Evolutionary conservation across 805 yeast genomes (phyloP).

Genomic region (Wickerhamiella lipophila): DNA sequence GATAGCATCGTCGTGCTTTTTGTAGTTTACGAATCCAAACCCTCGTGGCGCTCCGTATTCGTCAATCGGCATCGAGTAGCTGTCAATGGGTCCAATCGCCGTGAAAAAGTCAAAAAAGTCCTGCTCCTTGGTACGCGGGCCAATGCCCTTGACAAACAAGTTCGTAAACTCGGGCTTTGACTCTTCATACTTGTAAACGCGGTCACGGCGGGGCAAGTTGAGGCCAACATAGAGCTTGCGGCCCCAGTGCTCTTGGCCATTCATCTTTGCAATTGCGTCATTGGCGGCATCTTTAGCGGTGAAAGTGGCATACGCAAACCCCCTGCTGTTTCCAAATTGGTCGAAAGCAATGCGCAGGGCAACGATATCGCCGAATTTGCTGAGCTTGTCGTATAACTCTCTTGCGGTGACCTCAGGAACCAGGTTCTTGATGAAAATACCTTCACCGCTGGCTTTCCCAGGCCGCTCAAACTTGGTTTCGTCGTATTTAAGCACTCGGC

Average conservation of each 20-base stretch:
- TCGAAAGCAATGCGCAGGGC: conserved; percentile 21
- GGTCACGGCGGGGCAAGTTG: conserved; percentile 52
- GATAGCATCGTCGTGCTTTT: conserved; percentile 32
- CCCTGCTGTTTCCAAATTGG: conserved; percentile 20
- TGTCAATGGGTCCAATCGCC: conserved; percentile 37
- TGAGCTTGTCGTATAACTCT: conserved; percentile 19
- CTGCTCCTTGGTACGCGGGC: conserved; percentile 30
- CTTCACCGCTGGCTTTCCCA: conserved; percentile 16
- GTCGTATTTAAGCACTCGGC: conserved; percentile 15
- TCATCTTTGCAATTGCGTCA: conserved; percentile 19
- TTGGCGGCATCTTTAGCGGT: conserved; percentile 15
- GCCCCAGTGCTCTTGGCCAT: conserved; percentile 22
- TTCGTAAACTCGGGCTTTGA: conserved; percentile 39
- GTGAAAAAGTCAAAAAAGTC: conserved; percentile 35
- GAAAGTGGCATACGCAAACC: conserved; percentile 22
- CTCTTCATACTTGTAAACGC: conserved; percentile 37
- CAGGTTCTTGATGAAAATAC: conserved; percentile 70
- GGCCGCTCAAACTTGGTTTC: conserved; percentile 13
- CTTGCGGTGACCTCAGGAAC: conserved; percentile 42
- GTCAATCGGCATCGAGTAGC: conserved; percentile 42
- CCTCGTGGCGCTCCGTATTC: conserved; percentile 34
- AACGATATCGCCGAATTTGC: conserved; percentile 17
- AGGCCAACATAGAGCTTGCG: conserved; percentile 40
- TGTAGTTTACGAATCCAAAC: conserved; percentile 41
- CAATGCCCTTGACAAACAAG: conserved; percentile 43